Evolutionary conservation across 2,329 filamentous ascomycete species (phyloP).

Genomic region (Cladobotryum protrusum): DNA sequence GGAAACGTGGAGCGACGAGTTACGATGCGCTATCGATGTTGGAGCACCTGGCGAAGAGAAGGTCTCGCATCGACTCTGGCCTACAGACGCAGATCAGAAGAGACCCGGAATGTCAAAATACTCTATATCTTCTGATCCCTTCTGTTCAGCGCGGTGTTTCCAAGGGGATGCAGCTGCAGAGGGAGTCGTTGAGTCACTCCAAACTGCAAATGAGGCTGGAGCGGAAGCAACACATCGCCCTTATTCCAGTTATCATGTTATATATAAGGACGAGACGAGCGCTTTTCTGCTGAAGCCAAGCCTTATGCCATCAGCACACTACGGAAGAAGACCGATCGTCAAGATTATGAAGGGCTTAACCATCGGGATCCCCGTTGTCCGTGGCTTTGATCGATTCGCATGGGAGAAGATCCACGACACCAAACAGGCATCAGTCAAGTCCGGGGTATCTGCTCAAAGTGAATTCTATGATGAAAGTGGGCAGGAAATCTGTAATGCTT

Average conservation of each 20-base stretch:
- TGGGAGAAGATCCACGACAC: constrained; percentile 69
- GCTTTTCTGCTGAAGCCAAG: constrained; percentile 85
- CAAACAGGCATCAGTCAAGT: constrained; percentile 27
- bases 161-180: constrained; percentile 53
- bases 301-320: constrained; percentile 77
- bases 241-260: constrained; percentile 72
- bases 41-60: constrained; percentile 89
- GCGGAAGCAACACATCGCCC: constrained; percentile 44
- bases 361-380: constrained; percentile 80
- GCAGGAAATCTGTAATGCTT: constrained; percentile 45
- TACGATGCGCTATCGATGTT: constrained; percentile 84
- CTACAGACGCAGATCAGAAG: constrained; percentile 39
- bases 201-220: constrained; percentile 27
- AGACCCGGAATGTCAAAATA: constrained; percentile 26
- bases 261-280: constrained; percentile 71
- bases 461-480: constrained; percentile 25
- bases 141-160: constrained; percentile 55
- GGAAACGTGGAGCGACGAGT: constrained; percentile 85
- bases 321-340: constrained; percentile 71
- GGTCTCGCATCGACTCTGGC: constrained; percentile 78
- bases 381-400: constrained; percentile 72
- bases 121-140: constrained; percentile 46
- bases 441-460: constrained; percentile 20
- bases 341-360: constrained; percentile 79
- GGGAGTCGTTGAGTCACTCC: constrained; percentile 37